Conservation (phyloP, 805 yeast genomes). For the Suhomyces faveliae region DNA sequence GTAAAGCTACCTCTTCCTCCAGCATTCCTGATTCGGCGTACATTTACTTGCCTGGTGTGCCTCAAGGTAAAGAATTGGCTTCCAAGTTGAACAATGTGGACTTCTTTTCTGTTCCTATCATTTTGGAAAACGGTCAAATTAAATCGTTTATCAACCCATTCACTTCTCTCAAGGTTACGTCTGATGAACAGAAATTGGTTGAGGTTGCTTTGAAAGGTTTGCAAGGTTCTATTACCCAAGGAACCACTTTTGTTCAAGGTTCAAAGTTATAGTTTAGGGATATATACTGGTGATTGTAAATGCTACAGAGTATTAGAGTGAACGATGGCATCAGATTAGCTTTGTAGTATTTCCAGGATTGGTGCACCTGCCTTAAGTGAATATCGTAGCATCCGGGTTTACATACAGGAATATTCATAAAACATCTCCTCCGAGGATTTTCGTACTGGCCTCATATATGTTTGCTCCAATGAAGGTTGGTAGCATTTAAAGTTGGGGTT, state of each 20-base stretch:
- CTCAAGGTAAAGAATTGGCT: constrained; percentile 46
- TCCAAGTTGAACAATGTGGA: constrained; percentile 37
- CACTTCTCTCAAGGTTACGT: constrained; percentile 27
- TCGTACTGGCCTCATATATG: too few species aligned
- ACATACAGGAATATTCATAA: too few species aligned
- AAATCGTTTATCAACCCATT: constrained; percentile 37
- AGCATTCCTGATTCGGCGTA: constrained; percentile 47
- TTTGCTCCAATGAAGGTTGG: too few species aligned
- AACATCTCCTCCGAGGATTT: too few species aligned
- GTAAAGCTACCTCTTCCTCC: constrained; percentile 47
- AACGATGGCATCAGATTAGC: too few species aligned
- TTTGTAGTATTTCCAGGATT: too few species aligned
- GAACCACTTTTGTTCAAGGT: constrained; percentile 38
- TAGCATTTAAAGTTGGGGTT: too few species aligned
- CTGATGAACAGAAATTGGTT: constrained; percentile 32
- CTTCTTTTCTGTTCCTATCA: constrained; percentile 50
- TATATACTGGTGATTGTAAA: neutral
- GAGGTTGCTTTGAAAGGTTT: constrained; percentile 41
- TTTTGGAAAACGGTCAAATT: constrained; percentile 37
- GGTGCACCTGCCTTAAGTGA: too few species aligned
- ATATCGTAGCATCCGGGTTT: too few species aligned
- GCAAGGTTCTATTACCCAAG: constrained; percentile 39
- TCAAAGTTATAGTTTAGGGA: constrained; percentile 30
- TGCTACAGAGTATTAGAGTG: too few species aligned
- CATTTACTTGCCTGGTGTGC: constrained; percentile 53